These are phyloP conservation scores for Xylaria bambusicola DNA, from an alignment of 495 filamentous ascomycete species.

Conservation along the genomic window DNA sequence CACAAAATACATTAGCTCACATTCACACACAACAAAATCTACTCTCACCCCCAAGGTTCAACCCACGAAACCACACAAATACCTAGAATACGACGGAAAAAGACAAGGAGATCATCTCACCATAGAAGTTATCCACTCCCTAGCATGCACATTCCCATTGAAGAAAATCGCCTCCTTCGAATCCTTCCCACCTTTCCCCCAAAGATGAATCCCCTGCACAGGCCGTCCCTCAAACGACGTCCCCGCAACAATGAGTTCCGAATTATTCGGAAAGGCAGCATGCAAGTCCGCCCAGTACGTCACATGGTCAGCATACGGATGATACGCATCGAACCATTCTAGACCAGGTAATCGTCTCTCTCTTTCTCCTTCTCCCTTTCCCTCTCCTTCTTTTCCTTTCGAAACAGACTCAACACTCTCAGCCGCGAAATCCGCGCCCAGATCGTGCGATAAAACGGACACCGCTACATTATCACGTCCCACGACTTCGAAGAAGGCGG, in stretches of 20 bases:
- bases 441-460: conserved; percentile 46
- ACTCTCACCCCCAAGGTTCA: too few relatives aligned
- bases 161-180: conserved; percentile 60
- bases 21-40: too few relatives aligned
- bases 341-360: conserved; percentile 26
- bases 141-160: conserved; percentile 64
- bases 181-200: conserved; percentile 51
- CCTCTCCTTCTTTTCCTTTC: too few relatives aligned
- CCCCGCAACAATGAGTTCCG: conserved; percentile 56
- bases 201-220: conserved; percentile 63
- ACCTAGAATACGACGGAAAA: background rate
- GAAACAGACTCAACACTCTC: too few relatives aligned
- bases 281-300: conserved; percentile 54
- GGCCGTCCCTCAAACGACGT: conserved; percentile 50
- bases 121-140: conserved; percentile 64
- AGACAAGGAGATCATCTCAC: conserved; percentile 19
- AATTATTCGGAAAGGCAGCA: conserved; percentile 48
- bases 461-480: conserved; percentile 23
- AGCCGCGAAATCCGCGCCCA: conserved; percentile 44
- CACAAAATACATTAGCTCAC: background rate
- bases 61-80: too few relatives aligned
- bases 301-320: conserved; percentile 57
- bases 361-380: conserved; percentile 14
- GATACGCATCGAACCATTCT: conserved; percentile 61
- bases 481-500: conserved; percentile 34